phyloP scores from a whole-genome alignment of 371 early-diverging fungal species.

The Nematocida parisii region DNA sequence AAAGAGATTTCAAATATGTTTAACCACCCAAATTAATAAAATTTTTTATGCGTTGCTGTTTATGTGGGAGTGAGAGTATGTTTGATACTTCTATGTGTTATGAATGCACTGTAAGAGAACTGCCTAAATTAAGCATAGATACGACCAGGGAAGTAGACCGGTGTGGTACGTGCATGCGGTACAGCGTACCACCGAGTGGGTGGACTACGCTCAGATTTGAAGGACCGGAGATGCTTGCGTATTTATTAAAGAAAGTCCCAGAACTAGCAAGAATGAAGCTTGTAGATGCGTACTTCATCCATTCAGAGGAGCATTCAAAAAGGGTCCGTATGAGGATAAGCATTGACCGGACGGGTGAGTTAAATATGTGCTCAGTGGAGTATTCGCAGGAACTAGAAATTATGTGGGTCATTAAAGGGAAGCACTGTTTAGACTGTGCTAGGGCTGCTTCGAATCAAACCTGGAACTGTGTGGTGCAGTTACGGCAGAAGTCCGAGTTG shows the following conservation, averaged over 20 bases:
- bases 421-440: conserved; percentile 94
- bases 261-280: conserved; percentile 78
- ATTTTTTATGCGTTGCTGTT: conserved; percentile 75
- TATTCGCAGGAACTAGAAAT: conserved; percentile 82
- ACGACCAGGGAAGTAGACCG: conserved; percentile 18
- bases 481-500: conserved; percentile 85
- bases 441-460: conserved; percentile 93
- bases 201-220: conserved; percentile 72
- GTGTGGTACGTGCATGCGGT: conserved; percentile 51
- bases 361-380: not conserved
- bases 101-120: conserved; percentile 23
- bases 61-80: conserved; percentile 33
- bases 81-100: conserved; percentile 11
- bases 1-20: conserved; percentile 42
- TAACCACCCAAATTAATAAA: conserved; percentile 59
- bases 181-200: conserved; percentile 41
- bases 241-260: conserved; percentile 79
- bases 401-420: conserved; percentile 82
- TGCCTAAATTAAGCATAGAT: conserved; percentile 22
- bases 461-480: conserved; percentile 95
- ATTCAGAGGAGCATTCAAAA: conserved; percentile 94
- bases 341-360: conserved; percentile 40
- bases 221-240: conserved; percentile 82
- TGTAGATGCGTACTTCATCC: conserved; percentile 91
- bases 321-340: conserved; percentile 84